Base-by-base conservation (phyloP, 495 filamentous ascomycete species). In the Penicillium tannophilum region DNA sequence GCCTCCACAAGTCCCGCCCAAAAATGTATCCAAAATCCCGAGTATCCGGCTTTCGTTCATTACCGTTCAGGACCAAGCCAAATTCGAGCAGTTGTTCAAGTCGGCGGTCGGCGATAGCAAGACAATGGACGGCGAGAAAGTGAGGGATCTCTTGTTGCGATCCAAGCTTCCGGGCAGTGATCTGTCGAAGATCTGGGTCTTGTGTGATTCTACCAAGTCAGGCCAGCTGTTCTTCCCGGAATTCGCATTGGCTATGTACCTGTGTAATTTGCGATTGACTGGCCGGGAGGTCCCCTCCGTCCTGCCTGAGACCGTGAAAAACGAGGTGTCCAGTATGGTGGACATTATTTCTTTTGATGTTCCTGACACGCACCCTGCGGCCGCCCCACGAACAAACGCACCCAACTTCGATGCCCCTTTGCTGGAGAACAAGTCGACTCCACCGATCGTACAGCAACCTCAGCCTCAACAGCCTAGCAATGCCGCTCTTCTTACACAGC, bases 311-410 rank as follows among this genome's bases (percentile, higher is more conserved):
- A 88, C 83, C 42, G 86, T 98, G 48, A 88, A 84, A 73, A 99
- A 98, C 69, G 95, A 99, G 74, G 95, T 99, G 30, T 97, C 93
- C 10, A 95, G 95, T 67, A 98, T 99, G 94, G 95, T 99, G 35
- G 95, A 99, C 68, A 98, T 98, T 44, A 99, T 99, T 62, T 96
- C 93, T 19, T 98, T 98, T 71, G 90, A 90, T 57, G 85, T 97
- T 19, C 85, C 86, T 0, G 95, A 98, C 63, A 89, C 93, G 16
- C 80, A 75, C 17, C 84, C 88, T 14, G 53, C 67, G 59, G 73
- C 76, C 12, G 66, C 79, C 35, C 67, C 79, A 17, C 75, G 75
- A 56, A 87, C 80, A 36, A 97, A 94, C 75, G 86, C 85, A 26
- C 90, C 93, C 9, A 91, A 86, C 59, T 97, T 97, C 69, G 87